phyloP scores from a whole-genome alignment of 1,139 yeast species.

The Kodamaea suecica region DNA sequence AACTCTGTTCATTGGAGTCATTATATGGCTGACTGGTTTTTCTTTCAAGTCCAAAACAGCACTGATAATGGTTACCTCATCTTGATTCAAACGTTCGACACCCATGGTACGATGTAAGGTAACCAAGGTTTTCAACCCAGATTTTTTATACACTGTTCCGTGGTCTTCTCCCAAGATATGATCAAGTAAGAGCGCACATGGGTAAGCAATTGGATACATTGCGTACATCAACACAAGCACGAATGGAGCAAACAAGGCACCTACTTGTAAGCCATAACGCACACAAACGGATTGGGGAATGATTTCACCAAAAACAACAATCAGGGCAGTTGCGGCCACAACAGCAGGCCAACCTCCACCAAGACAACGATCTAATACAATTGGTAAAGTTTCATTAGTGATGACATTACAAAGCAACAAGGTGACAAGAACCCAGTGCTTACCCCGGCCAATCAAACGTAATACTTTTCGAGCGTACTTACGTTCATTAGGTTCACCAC shows the following conservation, averaged over 20 bases:
- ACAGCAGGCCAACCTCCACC: slow-evolving; percentile 99
- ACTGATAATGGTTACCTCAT: slow-evolving; percentile 92
- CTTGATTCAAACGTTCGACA: slow-evolving; percentile 86
- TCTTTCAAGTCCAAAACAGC: slow-evolving; percentile 94
- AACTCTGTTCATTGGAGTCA: slow-evolving; percentile 93
- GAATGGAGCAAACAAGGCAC: slow-evolving; percentile 88
- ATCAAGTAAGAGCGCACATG: slow-evolving; percentile 80
- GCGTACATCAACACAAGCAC: slow-evolving; percentile 80
- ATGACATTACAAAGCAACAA: slow-evolving; percentile 81
- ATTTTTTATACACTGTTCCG: slow-evolving; percentile 89
- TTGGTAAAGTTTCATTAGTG: slow-evolving; percentile 93
- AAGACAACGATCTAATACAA: slow-evolving; percentile 83
- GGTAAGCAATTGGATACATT: slow-evolving; percentile 92
- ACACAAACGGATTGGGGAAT: slow-evolving; percentile 95
- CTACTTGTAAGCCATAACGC: slow-evolving; percentile 86
- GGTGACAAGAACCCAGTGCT: slow-evolving; percentile 97
- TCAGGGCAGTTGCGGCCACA: slow-evolving; percentile 84
- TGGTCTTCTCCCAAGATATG: slow-evolving; percentile 89
- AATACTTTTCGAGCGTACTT: slow-evolving; percentile 74
- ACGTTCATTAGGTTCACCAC: slow-evolving; percentile 60
- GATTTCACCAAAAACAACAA: slow-evolving; percentile 93
- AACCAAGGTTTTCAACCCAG: slow-evolving; percentile 89
- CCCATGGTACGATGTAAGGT: slow-evolving; percentile 95
- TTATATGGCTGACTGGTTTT: slow-evolving; percentile 77
- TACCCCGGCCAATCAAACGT: slow-evolving; percentile 70